A percentile compares a stretch with the other conserved stretches of the same genome.
Evolutionary conservation across 441 rosid genomes (phyloP).

Genomic region (Croton setiger): DNA sequence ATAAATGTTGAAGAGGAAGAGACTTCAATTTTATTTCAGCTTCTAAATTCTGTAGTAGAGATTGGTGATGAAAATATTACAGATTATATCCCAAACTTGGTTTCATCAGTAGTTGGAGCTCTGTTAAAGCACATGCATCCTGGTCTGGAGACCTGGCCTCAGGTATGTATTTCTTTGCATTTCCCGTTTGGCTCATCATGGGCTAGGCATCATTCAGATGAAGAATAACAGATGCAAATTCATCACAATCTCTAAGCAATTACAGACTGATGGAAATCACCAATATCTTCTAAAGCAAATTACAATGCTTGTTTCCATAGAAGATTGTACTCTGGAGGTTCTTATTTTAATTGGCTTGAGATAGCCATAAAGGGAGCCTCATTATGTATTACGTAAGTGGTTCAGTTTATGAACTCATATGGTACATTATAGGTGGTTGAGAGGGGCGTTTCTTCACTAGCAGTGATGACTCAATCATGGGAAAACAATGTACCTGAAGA

Average conservation of each 20-base stretch:
- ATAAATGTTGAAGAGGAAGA: constrained; percentile 72
- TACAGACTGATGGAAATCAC: background rate
- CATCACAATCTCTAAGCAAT: background rate
- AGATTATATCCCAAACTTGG: constrained; percentile 59
- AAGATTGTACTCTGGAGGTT: background rate
- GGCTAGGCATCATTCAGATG: background rate
- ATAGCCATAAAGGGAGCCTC: constrained; percentile 1
- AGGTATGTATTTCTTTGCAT: constrained; percentile 38
- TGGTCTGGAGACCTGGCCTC: constrained; percentile 59
- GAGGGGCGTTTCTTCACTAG: constrained; percentile 66
- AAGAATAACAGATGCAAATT: background rate
- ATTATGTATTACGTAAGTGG: constrained; percentile 8
- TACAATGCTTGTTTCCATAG: background rate
- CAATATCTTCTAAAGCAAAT: background rate
- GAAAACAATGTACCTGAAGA: constrained; percentile 55
- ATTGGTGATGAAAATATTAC: constrained; percentile 53
- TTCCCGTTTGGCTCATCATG: background rate
- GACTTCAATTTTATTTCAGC: constrained; percentile 61
- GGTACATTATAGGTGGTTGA: constrained; percentile 52
- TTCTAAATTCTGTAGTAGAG: constrained; percentile 67
- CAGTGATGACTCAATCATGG: constrained; percentile 71
- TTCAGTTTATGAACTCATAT: constrained; percentile 20
- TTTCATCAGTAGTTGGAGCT: constrained; percentile 53
- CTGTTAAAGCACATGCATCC: constrained; percentile 51
- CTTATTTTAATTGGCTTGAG: constrained; percentile 1